phyloP scores from a whole-genome alignment of 306 rosid species.

The Quercus robur region DNA sequence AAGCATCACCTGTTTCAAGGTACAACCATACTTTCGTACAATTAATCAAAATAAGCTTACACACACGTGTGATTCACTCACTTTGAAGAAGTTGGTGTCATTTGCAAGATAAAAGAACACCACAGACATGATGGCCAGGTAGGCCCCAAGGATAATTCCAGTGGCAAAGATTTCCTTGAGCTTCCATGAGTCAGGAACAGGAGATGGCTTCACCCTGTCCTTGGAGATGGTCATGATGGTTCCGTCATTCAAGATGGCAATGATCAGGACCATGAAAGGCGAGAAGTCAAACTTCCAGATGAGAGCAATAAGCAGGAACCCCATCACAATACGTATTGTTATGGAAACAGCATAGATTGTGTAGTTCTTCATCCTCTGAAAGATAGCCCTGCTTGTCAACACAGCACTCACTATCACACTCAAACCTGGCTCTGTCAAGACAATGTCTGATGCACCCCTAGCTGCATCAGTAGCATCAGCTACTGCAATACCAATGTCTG shows the following conservation, averaged over 20 bases:
- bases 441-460: conserved; percentile 91
- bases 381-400: conserved; percentile 87
- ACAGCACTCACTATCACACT: conserved; percentile 90
- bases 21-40: too few relatives aligned
- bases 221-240: conserved; percentile 97
- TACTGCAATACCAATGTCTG: conserved; percentile 95
- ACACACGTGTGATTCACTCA: conserved; percentile 23
- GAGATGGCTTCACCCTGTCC: conserved; percentile 94
- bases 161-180: conserved; percentile 84
- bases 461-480: conserved; percentile 97
- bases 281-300: conserved; percentile 90
- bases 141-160: conserved; percentile 78
- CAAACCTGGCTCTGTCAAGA: conserved; percentile 83
- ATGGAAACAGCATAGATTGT: conserved; percentile 94
- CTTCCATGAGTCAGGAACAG: conserved; percentile 95
- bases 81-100: conserved; percentile 56
- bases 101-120: conserved; percentile 69
- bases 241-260: conserved; percentile 84
- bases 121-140: conserved; percentile 83
- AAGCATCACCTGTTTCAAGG: too few relatives aligned
- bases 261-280: conserved; percentile 86
- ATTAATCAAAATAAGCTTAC: too few relatives aligned
- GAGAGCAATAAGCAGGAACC: conserved; percentile 78
- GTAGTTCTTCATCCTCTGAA: conserved; percentile 96
- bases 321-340: conserved; percentile 89